Percentiles rank a stretch among this genome's conserved stretches.
Evolutionary conservation across 441 rosid genomes (phyloP).

Genomic region (Pelargonium australe): DNA sequence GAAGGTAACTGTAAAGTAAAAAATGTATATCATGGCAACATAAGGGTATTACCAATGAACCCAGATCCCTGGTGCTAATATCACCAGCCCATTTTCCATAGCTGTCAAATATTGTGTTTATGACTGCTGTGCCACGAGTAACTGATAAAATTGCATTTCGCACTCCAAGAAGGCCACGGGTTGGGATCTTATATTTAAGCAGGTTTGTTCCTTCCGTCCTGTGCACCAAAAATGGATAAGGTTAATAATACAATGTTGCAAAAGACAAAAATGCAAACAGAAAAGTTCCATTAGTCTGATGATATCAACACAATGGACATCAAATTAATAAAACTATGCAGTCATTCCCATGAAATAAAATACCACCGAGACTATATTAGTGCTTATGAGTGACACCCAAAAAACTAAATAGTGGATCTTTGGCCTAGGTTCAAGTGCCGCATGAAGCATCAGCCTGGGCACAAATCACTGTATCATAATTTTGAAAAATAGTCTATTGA

Average conservation of each 20-base stretch:
- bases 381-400: neutral
- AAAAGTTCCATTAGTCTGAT: neutral
- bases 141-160: slow-evolving; percentile 95
- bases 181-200: slow-evolving; percentile 79
- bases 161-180: slow-evolving; percentile 97
- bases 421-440: neutral
- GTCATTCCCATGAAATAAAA: neutral
- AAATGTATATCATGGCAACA: too few species aligned
- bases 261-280: slow-evolving; percentile 11
- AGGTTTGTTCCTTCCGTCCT: slow-evolving; percentile 83
- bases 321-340: neutral
- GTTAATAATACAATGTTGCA: slow-evolving; percentile 17
- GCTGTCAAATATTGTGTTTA: slow-evolving; percentile 82
- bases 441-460: too few species aligned
- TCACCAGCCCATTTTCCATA: slow-evolving; percentile 96
- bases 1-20: slow-evolving; percentile 5
- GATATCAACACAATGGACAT: slow-evolving; percentile 13
- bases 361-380: neutral
- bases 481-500: neutral
- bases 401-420: neutral
- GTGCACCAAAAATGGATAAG: slow-evolving; percentile 15
- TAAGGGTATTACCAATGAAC: slow-evolving; percentile 66
- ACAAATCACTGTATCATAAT: neutral
- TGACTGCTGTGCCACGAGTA: slow-evolving; percentile 93
- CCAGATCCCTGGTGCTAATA: slow-evolving; percentile 72